Evolutionary conservation across 371 early-diverging fungal genomes (phyloP).

Genomic region (Mortierella sp.): DNA sequence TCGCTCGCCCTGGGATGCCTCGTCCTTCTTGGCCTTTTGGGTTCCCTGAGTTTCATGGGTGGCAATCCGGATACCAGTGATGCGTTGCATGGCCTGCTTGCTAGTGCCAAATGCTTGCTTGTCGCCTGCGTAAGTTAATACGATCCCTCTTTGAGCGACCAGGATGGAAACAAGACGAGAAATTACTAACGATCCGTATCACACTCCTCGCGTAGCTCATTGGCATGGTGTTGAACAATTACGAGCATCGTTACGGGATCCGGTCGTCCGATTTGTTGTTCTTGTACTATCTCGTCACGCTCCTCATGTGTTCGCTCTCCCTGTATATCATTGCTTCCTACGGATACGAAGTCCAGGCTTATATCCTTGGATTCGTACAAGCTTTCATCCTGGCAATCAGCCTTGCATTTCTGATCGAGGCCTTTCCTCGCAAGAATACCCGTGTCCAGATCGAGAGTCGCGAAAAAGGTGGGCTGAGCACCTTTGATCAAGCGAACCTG

Average conservation of each 20-base stretch:
- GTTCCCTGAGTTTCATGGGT: too few species aligned
- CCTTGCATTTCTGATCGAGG: constrained; percentile 19
- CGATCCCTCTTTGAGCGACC: too few species aligned
- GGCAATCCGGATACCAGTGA: neutral
- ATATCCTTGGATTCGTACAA: neutral
- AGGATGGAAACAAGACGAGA: too few species aligned
- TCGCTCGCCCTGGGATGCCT: neutral
- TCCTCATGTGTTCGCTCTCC: constrained; percentile 1
- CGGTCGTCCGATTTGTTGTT: constrained; percentile 26
- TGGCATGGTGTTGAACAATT: constrained; percentile 13
- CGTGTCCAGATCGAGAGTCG: constrained; percentile 13
- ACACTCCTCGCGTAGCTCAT: neutral
- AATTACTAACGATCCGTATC: too few species aligned
- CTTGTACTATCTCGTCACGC: constrained; percentile 7
- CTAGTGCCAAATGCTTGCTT: neutral
- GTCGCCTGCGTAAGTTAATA: constrained; percentile 9
- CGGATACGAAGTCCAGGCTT: neutral
- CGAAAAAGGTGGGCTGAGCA: neutral
- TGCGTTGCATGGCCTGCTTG: neutral
- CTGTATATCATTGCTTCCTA: constrained; percentile 6
- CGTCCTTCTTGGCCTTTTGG: constrained; percentile 2
- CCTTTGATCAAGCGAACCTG: constrained; percentile 26
- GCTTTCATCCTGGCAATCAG: constrained; percentile 9
- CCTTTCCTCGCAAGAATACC: constrained; percentile 19
- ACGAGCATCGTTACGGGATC: constrained; percentile 15